These are phyloP conservation scores for Phallus indusiatus DNA, from an alignment of 768 basidiomycete genomes.

Conservation along the genomic window DNA sequence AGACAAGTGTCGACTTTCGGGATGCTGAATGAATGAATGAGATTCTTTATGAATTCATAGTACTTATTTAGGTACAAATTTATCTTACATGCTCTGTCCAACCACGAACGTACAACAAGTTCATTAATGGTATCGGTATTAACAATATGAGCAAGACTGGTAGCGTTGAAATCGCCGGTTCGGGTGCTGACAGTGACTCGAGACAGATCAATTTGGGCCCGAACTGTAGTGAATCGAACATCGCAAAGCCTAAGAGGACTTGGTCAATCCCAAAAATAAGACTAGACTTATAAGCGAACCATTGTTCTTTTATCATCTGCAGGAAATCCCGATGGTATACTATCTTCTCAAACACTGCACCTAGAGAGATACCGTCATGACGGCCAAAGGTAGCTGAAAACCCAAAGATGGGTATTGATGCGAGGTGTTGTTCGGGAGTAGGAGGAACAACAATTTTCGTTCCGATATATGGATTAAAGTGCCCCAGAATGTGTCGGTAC, in stretches of 20 bases:
- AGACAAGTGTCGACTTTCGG: constrained; percentile 85
- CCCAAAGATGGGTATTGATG: constrained; percentile 69
- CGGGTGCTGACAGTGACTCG: constrained; percentile 53
- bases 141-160: constrained; percentile 69
- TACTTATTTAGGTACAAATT: neutral
- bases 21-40: constrained; percentile 31
- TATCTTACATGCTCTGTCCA: constrained; percentile 69
- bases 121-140: constrained; percentile 73
- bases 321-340: constrained; percentile 89
- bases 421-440: constrained; percentile 37
- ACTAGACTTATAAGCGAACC: constrained; percentile 34
- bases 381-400: constrained; percentile 94
- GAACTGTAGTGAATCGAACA: constrained; percentile 77
- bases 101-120: constrained; percentile 73
- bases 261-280: neutral
- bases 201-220: constrained; percentile 60
- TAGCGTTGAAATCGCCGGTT: constrained; percentile 76
- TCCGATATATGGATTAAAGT: constrained; percentile 47
- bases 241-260: constrained; percentile 58
- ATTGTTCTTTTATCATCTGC: constrained; percentile 88
- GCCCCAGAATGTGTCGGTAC: constrained; percentile 75
- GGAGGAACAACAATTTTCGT: constrained; percentile 27
- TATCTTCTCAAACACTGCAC: constrained; percentile 81
- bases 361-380: constrained; percentile 83
- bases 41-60: neutral